A percentile compares a stretch with the other conserved stretches of the same genome.
These are phyloP conservation scores for Acrodontium crateriforme DNA, from an alignment of 2,329 filamentous ascomycete genomes.

Conservation along the genomic window DNA sequence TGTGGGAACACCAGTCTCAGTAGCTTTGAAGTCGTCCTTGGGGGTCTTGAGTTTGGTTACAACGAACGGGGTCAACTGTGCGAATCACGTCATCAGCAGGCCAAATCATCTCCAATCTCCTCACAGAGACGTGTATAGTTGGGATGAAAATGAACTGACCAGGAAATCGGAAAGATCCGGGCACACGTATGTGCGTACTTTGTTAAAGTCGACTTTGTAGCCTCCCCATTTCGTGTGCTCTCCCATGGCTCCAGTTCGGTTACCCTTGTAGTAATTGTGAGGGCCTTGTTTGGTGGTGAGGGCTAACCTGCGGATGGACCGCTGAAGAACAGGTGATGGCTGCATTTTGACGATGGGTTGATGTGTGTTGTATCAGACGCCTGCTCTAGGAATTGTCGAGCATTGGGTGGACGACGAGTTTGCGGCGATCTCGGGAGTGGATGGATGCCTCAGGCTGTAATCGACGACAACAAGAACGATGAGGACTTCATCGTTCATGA, in stretches of 20 bases:
- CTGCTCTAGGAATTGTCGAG: too few relatives aligned
- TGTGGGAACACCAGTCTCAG: conserved; percentile 12
- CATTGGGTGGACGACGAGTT: too few relatives aligned
- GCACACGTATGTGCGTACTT: conserved; percentile 82
- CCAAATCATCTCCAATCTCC: background rate
- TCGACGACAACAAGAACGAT: too few relatives aligned
- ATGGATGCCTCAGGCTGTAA: too few relatives aligned
- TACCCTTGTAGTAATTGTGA: conserved; percentile 96
- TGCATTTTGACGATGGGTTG: conserved; percentile 27
- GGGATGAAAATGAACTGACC: conserved; percentile 32
- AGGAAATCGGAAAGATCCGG: conserved; percentile 59
- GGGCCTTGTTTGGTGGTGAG: conserved; percentile 89
- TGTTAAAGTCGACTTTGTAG: conserved; percentile 71
- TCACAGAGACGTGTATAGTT: background rate
- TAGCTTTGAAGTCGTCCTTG: conserved; percentile 37
- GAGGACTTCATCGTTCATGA: too few relatives aligned
- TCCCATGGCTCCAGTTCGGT: conserved; percentile 76
- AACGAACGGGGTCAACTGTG: conserved; percentile 68
- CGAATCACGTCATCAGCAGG: conserved; percentile 2
- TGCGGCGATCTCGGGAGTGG: too few relatives aligned
- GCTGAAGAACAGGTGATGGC: conserved; percentile 52
- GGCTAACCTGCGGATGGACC: conserved; percentile 57
- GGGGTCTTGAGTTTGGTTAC: conserved; percentile 42
- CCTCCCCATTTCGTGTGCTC: conserved; percentile 69
- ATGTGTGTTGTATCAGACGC: background rate